phyloP scores from a whole-genome alignment of 495 filamentous ascomycete genomes.

The Sordaria brevicollis region DNA sequence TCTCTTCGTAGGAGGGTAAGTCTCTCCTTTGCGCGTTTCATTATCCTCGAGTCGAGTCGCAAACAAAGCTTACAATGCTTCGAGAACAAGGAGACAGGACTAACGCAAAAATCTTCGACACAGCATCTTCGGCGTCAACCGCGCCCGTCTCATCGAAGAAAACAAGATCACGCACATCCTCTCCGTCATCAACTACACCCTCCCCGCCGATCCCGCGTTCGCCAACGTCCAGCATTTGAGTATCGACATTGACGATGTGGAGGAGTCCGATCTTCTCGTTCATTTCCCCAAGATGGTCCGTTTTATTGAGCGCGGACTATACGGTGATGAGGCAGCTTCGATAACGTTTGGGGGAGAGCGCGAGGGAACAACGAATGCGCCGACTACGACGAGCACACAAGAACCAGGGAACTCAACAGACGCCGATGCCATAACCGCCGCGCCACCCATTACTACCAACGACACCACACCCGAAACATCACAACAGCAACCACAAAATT shows the following conservation, averaged over 20 bases:
- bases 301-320: conserved; percentile 72
- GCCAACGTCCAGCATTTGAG: conserved; percentile 55
- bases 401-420: not conserved
- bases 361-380: no score
- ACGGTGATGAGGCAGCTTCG: conserved; percentile 18
- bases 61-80: not conserved
- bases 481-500: not conserved
- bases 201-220: conserved; percentile 25
- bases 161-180: conserved; percentile 82
- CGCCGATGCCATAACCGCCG: not conserved
- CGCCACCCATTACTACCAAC: not conserved
- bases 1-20: conserved; percentile 79
- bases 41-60: conserved; percentile 1
- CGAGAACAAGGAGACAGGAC: not conserved
- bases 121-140: conserved; percentile 68
- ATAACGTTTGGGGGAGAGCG: not conserved
- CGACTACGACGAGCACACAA: not conserved
- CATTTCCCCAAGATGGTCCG: conserved; percentile 64
- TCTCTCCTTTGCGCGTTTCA: not conserved
- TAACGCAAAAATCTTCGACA: conserved; percentile 12
- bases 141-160: conserved; percentile 52
- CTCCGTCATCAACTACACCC: conserved; percentile 52
- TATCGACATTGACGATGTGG: conserved; percentile 80
- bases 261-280: conserved; percentile 75
- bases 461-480: not conserved